Base-by-base conservation (phyloP, 164 flowering plant genomes). In the Chimonanthus salicifolius region DNA sequence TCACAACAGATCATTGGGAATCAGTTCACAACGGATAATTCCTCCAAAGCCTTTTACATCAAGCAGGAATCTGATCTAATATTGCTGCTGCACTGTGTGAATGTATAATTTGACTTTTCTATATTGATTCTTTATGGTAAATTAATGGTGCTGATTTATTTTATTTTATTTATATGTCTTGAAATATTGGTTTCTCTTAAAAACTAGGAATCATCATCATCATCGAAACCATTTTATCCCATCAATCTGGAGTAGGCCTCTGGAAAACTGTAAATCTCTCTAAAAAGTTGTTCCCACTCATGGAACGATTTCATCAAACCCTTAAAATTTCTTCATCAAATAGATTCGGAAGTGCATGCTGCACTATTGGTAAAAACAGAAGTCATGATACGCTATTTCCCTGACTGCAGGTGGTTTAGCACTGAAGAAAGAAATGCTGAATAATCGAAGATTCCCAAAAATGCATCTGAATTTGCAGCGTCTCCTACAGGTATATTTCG, bases 391-490 rank as follows among this genome's bases (percentile, higher is more conserved):
- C 33, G 33, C 7, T 43, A 9, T 43, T 10, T 66, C 47, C 68
- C 45, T 43, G 45, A 66, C 68, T 44, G 71, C 80, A 96, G 98
- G 97, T 80, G 94, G 98, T 74, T 90, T 83, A 86, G 87, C 92
- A 69, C 72, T 89, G 79, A 96, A 96, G 86, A 96, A 90, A 77
- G 90, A 96, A 82, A 83, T 94, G 97, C 79, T 94, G 70, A 97
- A 96, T 78, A 92, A 88, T 45, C 83, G 95, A 83, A 90, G 89
- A 80, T 89, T 93, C 79, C 99, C 98, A 10, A 92, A 91, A 84
- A 89, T 94, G 97, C 95, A 91, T 86, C 86, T 96, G 63, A 87
- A 94, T 83, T 75, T 96, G 86, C 99, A 94, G 74, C 90, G 99
- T 46, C 86, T 96, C 68, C 78, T 96, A 69, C 99, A 96, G 97